These are phyloP conservation scores for Candida albicans DNA, from an alignment of 1,139 yeast genomes.

Conservation along the genomic window DNA sequence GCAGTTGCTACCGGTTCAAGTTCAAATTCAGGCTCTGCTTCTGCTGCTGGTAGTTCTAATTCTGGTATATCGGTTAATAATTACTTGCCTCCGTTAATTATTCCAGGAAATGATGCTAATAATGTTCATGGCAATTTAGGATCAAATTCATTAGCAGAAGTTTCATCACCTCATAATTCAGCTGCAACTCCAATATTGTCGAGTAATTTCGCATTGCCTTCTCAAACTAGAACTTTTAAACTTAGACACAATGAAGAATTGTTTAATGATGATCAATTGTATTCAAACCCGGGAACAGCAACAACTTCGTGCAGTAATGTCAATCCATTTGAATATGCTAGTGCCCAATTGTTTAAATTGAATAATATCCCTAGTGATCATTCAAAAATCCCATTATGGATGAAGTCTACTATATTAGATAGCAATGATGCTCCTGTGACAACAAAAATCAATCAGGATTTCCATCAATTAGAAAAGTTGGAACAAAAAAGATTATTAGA, in stretches of 20 bases:
- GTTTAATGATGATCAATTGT: constrained; percentile 8
- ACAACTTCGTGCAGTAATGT: not conserved
- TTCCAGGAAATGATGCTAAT: constrained; percentile 3
- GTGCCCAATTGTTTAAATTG: constrained; percentile 11
- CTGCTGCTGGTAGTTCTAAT: not conserved
- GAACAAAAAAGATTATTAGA: constrained; percentile 34
- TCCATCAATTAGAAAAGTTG: constrained; percentile 26
- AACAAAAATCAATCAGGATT: constrained; percentile 25
- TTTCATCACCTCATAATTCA: constrained; percentile 7
- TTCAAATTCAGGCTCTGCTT: not conserved
- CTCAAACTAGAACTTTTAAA: constrained; percentile 27
- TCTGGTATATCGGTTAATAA: constrained; percentile 7
- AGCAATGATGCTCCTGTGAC: constrained; percentile 13
- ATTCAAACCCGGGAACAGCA: not conserved
- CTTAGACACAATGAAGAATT: constrained; percentile 46
- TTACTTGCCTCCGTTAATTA: constrained; percentile 15
- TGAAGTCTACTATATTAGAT: constrained; percentile 11
- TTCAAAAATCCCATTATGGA: constrained; percentile 19
- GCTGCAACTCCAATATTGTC: constrained; percentile 27
- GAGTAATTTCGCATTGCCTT: constrained; percentile 29
- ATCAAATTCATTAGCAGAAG: constrained; percentile 13
- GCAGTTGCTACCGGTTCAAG: not conserved
- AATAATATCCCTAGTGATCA: constrained; percentile 11
- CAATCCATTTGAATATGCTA: not conserved
- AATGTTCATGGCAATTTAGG: constrained; percentile 5